A percentile compares a stretch with the other conserved stretches of the same genome.
These are phyloP conservation scores for Ustilago tritici DNA, from an alignment of 1,284 basidiomycete genomes.

Conservation along the genomic window DNA sequence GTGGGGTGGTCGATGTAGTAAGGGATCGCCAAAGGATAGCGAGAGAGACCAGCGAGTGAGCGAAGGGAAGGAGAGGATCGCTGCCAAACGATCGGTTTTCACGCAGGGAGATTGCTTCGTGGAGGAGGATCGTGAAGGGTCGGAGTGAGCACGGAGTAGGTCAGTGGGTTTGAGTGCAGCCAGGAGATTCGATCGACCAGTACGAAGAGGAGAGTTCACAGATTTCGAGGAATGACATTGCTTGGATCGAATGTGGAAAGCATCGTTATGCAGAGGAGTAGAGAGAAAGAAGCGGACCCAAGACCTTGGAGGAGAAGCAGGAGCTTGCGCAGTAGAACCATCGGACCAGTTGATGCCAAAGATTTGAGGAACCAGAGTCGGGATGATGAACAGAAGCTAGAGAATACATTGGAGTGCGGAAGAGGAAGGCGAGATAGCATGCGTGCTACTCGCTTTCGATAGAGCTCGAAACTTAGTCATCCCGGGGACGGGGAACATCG, in stretches of 20 bases:
- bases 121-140: not conserved
- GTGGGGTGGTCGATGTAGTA: not conserved
- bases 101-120: not conserved
- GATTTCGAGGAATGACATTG: slow-evolving; percentile 19
- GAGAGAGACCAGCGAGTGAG: not conserved
- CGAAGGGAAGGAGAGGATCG: not conserved
- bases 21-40: not conserved
- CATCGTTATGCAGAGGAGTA: slow-evolving; percentile 12
- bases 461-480: slow-evolving; percentile 22
- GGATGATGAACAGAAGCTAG: slow-evolving; percentile 14
- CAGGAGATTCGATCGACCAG: slow-evolving; percentile 7
- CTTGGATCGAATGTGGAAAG: slow-evolving; percentile 12
- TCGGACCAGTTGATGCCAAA: slow-evolving; percentile 5
- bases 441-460: not conserved
- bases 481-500: slow-evolving; percentile 47
- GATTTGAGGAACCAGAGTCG: slow-evolving; percentile 22
- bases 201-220: slow-evolving; percentile 3
- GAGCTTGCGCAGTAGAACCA: slow-evolving; percentile 6
- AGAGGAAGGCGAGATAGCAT: not conserved
- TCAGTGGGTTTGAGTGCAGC: slow-evolving; percentile 4
- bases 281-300: not conserved
- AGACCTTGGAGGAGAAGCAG: slow-evolving; percentile 6
- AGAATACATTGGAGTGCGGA: slow-evolving; percentile 23
- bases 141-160: not conserved
- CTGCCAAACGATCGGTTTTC: not conserved